These are phyloP conservation scores for Globisporangium polare DNA, from an alignment of 352 stramenopile genomes.

Conservation along the genomic window DNA sequence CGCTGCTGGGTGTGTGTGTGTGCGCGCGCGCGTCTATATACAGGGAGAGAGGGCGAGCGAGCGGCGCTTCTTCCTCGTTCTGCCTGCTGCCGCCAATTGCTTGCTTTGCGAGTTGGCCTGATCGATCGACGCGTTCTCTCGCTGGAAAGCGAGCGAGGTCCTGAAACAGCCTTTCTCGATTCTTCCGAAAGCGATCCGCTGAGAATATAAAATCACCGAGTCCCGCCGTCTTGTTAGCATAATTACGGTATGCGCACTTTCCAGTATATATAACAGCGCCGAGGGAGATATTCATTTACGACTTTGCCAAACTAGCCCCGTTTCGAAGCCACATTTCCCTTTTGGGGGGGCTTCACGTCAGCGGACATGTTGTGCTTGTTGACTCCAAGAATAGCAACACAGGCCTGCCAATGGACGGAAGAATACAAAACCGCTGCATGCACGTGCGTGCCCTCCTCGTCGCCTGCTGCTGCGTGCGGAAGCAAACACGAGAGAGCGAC, in stretches of 20 bases:
- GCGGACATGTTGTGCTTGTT: no score
- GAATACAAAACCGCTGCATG: not conserved
- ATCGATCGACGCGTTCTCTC: conserved; percentile 3
- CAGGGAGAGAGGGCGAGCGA: not conserved
- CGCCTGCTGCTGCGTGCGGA: no score
- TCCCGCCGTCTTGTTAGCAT: no score
- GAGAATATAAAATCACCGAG: no score
- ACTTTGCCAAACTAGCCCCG: not conserved
- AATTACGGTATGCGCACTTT: no score
- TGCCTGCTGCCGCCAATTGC: not conserved
- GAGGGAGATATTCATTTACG: no score
- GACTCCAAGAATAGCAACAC: not conserved
- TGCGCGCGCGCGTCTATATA: not conserved
- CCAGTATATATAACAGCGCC: no score
- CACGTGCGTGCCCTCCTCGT: no score
- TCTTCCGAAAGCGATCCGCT: not conserved
- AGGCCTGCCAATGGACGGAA: not conserved
- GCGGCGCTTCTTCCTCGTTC: not conserved
- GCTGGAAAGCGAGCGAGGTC: not conserved
- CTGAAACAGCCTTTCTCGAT: not conserved
- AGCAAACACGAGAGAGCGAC: no score
- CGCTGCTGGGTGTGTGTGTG: no score
- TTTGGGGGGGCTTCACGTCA: no score
- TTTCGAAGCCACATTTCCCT: not conserved
- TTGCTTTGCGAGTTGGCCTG: not conserved